Base-by-base conservation (phyloP, 1,284 basidiomycete species). In the Exobasidium cylindrosporum region DNA sequence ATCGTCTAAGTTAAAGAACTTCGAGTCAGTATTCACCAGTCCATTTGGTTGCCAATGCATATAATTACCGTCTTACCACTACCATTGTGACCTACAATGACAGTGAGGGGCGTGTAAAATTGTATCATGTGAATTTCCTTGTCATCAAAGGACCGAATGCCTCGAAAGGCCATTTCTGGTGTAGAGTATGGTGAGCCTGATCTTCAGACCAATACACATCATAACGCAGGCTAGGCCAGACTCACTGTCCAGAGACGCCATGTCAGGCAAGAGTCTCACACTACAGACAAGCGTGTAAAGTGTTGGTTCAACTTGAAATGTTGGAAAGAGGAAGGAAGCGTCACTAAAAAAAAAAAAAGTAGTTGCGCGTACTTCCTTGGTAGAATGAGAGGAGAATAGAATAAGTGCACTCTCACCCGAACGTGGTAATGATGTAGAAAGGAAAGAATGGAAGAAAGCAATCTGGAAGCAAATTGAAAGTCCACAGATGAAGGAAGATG, bases 61-160 rank as follows among this genome's bases (percentile, higher is more conserved):
- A 14, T 7, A 47, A 66, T 23, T 57, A 86, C 86, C 21, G 96
- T 99, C 83, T 99, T 99, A 56, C 96, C 96, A 71, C 91, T 94
- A 14, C 96, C 96, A 82, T 98, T 98, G 83, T 95, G 91, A 4
- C 96, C 96, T 6, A 98, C 94, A 69, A 98, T 98, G 78, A 99
- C 94, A 0, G 96, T 99, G 60, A 99, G 89, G 1, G 96, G 96
- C 14, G 89, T 88, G 83, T 93, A 97, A 83, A 98, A 98, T 80
- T 98, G 91, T 79, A 98, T 97, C 72, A 97, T 87, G 13, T 92
- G 86, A 65, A 96, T 87, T 70, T 89, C 87, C 76, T 97, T 96
- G 85, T 97, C 91, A 83, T 82, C 82, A 57, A 82, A 82, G 28
- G 78, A 77, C 29, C 81, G 78, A 57, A 81, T 79, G 57, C 79